These are phyloP conservation scores for Halophytophthora batemanensis DNA, from an alignment of 352 stramenopile genomes.

Conservation along the genomic window DNA sequence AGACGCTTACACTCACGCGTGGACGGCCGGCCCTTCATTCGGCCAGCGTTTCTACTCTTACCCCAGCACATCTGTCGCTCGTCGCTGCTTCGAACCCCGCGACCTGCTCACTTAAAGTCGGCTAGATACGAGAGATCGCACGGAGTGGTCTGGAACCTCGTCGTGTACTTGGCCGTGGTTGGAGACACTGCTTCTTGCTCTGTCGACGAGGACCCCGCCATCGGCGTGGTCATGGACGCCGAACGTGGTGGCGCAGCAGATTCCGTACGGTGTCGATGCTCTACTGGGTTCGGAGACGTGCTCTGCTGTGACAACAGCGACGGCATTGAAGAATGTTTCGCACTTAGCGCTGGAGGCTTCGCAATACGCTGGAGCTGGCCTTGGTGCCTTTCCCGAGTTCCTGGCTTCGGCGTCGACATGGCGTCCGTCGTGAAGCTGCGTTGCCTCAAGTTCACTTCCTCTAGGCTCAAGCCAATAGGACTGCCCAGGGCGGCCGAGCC, in stretches of 20 bases:
- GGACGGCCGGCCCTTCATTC: constrained; percentile 2
- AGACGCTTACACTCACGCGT: background rate
- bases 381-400: constrained; percentile 10
- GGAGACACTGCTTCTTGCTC: background rate
- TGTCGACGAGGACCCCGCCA: too few species aligned
- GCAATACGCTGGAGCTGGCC: constrained; percentile 1
- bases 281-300: constrained; percentile 12
- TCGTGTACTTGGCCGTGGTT: constrained; percentile 6
- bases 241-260: background rate
- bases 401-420: constrained; percentile 20
- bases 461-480: constrained; percentile 25
- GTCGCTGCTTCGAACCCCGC: constrained; percentile 1
- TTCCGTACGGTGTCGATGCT: constrained; percentile 1
- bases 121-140: constrained; percentile 57
- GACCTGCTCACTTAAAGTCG: constrained; percentile 39
- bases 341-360: constrained; percentile 3
- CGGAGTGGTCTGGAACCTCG: constrained; percentile 23
- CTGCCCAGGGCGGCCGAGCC: constrained; percentile 20
- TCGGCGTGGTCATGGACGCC: background rate
- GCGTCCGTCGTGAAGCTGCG: constrained; percentile 32
- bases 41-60: constrained; percentile 2
- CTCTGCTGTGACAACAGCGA: constrained; percentile 5
- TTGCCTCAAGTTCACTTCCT: constrained; percentile 36
- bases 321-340: constrained; percentile 14
- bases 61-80: background rate